Percentiles rank a stretch among this genome's conserved stretches.
These are phyloP conservation scores for Lasiodiplodia theobromae DNA, from an alignment of 2,329 filamentous ascomycete genomes.

Conservation along the genomic window DNA sequence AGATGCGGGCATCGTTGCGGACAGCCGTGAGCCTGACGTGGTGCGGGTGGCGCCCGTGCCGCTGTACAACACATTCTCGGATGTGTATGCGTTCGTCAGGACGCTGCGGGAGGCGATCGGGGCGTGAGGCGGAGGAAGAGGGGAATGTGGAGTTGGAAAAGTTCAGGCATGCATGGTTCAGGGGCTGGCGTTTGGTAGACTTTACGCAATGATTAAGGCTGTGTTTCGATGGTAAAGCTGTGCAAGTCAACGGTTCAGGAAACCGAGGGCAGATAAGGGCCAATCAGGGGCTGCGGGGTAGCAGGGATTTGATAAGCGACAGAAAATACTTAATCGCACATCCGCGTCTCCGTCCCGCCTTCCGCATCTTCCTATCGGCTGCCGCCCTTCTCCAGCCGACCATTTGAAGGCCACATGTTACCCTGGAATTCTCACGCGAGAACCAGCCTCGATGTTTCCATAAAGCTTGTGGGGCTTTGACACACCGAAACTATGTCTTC, in stretches of 20 bases:
- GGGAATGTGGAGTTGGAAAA: background rate
- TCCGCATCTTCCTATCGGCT: constrained; percentile 11
- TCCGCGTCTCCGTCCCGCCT: constrained; percentile 18
- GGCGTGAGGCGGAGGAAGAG: background rate
- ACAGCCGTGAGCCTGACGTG: constrained; percentile 30
- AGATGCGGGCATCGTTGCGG: constrained; percentile 28
- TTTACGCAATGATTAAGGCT: constrained; percentile 3
- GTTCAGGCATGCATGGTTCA: background rate
- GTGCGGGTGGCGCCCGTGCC: constrained; percentile 31
- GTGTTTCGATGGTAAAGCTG: background rate
- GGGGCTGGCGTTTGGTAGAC: constrained; percentile 9
- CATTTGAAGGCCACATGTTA: constrained; percentile 16
- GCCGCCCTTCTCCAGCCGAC: background rate
- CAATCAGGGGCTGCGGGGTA: constrained; percentile 8
- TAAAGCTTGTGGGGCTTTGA: constrained; percentile 9
- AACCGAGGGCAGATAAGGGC: background rate
- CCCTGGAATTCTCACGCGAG: constrained; percentile 3
- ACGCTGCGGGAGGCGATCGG: constrained; percentile 14
- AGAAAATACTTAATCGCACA: constrained; percentile 15
- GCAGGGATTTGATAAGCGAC: background rate
- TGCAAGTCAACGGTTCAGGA: background rate
- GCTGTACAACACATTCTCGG: constrained; percentile 28
- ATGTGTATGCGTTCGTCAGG: constrained; percentile 24
- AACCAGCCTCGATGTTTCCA: background rate
- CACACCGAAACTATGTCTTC: constrained; percentile 16